A percentile compares a stretch with the other conserved stretches of the same genome.
Evolutionary conservation across 2,329 filamentous ascomycete genomes (phyloP).

Genomic region (Pseudogymnoascus sp.): DNA sequence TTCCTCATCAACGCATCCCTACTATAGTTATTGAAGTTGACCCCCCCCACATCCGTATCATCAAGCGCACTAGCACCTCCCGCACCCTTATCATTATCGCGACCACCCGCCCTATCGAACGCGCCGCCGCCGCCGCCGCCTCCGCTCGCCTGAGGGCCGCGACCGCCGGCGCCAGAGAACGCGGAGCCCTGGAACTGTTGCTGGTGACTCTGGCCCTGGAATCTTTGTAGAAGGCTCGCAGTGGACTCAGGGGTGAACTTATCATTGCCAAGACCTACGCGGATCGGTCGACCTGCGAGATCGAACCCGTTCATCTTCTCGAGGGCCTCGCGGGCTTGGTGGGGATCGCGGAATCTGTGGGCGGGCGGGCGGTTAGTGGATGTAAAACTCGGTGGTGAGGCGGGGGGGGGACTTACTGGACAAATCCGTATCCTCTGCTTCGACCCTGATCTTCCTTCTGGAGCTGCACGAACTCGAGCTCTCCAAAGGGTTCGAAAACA

Average conservation of each 20-base stretch:
- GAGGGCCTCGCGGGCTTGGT: constrained; percentile 84
- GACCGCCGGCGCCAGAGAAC: constrained; percentile 83
- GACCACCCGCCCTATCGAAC: constrained; percentile 83
- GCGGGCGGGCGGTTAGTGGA: constrained; percentile 28
- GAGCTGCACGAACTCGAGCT: constrained; percentile 93
- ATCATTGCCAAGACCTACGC: constrained; percentile 98
- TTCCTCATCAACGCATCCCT: constrained; percentile 98
- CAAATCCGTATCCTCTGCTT: constrained; percentile 94
- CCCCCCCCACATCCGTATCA: constrained; percentile 93
- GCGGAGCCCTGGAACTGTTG: constrained; percentile 76
- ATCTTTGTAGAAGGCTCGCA: constrained; percentile 83
- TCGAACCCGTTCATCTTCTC: constrained; percentile 99
- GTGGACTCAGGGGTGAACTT: constrained; percentile 98
- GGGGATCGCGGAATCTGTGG: constrained; percentile 74
- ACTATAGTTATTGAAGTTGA: constrained; percentile 99
- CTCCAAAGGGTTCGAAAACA: constrained; percentile 95
- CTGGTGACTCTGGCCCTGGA: constrained; percentile 67
- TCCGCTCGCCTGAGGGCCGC: constrained; percentile 71
- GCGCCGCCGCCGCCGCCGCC: constrained; percentile 39
- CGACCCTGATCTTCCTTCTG: constrained; percentile 91
- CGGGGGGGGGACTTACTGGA: constrained; percentile 63
- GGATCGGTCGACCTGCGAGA: constrained; percentile 91
- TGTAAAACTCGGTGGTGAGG: neutral
- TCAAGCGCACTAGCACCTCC: constrained; percentile 90
- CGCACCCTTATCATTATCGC: constrained; percentile 79